phyloP scores from a whole-genome alignment of 176 grass and related monocot species.

The Sorghum bicolor region DNA sequence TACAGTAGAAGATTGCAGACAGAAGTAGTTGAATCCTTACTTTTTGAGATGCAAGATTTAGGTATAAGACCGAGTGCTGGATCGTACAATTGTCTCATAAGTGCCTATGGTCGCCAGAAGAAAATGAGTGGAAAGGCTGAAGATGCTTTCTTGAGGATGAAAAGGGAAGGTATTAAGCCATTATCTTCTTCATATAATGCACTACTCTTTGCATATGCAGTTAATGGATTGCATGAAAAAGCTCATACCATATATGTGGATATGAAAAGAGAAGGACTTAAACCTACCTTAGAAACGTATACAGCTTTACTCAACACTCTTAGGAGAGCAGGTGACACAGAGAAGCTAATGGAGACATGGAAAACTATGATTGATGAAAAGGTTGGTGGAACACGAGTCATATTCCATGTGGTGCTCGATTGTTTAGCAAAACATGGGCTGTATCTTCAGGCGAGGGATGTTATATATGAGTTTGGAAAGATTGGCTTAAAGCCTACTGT shows the following conservation, averaged over 20 bases:
- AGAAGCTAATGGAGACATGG: constrained; percentile 74
- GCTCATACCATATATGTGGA: constrained; percentile 51
- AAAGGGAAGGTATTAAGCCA: constrained; percentile 51
- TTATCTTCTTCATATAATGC: constrained; percentile 69
- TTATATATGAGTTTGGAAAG: constrained; percentile 73
- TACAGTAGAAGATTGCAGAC: constrained; percentile 90
- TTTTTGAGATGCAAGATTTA: constrained; percentile 66
- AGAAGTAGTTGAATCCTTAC: constrained; percentile 63
- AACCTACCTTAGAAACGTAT: constrained; percentile 77
- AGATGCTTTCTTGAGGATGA: constrained; percentile 85
- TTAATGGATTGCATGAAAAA: constrained; percentile 58
- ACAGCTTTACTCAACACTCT: constrained; percentile 64
- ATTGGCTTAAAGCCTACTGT: constrained; percentile 64
- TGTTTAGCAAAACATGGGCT: constrained; percentile 86
- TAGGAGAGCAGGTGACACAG: constrained; percentile 62
- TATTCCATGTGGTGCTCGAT: constrained; percentile 80
- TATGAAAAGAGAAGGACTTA: constrained; percentile 74
- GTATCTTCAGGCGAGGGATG: constrained; percentile 74
- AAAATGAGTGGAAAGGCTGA: constrained; percentile 78
- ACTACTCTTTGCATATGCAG: constrained; percentile 73
- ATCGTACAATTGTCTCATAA: constrained; percentile 81
- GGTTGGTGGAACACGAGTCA: constrained; percentile 53
- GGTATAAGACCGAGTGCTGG: constrained; percentile 61
- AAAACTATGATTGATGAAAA: constrained; percentile 76
- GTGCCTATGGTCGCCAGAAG: constrained; percentile 70